Conservation (phyloP, 768 basidiomycete genomes). For the Solioccasus polychromus region DNA sequence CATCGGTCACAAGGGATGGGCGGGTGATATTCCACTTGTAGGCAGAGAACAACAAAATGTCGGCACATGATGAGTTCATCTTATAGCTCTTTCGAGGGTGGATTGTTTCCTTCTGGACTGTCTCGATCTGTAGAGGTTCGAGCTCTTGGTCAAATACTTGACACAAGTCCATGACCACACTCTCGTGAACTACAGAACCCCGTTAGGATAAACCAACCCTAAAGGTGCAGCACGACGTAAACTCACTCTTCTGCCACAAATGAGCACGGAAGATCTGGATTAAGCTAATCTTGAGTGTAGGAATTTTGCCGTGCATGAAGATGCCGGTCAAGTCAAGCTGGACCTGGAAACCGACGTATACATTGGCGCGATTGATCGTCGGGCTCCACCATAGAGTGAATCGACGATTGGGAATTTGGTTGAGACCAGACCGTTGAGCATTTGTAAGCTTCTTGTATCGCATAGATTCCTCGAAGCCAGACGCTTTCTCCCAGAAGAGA, state of each 20-base stretch:
- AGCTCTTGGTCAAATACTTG: conserved; percentile 99
- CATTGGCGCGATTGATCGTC: conserved; percentile 98
- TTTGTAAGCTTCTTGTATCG: conserved; percentile 96
- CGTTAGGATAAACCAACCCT: conserved; percentile 6
- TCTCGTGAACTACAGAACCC: conserved; percentile 67
- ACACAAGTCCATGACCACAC: conserved; percentile 94
- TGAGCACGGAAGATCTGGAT: conserved; percentile 99
- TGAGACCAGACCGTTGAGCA: conserved; percentile 96
- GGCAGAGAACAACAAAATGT: conserved; percentile 94
- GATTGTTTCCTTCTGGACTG: conserved; percentile 99
- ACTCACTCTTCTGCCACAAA: conserved; percentile 98
- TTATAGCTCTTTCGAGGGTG: conserved; percentile 99
- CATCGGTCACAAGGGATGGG: conserved; percentile 93
- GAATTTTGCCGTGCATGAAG: conserved; percentile 99
- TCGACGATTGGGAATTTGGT: conserved; percentile 97
- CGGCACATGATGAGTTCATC: conserved; percentile 99
- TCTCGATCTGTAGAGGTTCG: conserved; percentile 97
- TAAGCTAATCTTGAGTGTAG: conserved; percentile 96
- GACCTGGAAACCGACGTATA: conserved; percentile 99
- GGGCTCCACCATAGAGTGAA: conserved; percentile 99
- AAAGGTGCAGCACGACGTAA: conserved; percentile 12
- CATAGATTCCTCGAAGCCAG: conserved; percentile 96
- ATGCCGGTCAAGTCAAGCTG: conserved; percentile 97
- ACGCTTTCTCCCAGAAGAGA: conserved; percentile 99
- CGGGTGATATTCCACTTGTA: conserved; percentile 99